These are phyloP conservation scores for Triticum dicoccoides DNA, from an alignment of 176 grass and related monocot species.

Conservation along the genomic window DNA sequence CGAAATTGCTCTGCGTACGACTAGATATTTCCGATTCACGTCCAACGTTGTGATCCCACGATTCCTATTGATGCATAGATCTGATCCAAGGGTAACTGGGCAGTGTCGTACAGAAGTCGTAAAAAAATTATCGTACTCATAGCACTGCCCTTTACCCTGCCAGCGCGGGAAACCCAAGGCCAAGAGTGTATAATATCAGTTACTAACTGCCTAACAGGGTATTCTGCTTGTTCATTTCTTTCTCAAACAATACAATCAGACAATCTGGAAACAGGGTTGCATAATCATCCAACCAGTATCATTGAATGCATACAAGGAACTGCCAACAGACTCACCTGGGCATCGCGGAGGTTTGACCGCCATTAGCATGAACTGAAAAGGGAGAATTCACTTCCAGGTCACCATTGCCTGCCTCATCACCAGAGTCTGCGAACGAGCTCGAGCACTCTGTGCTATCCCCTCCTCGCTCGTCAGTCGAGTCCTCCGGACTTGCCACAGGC, in stretches of 20 bases:
- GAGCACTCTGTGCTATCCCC: conserved; percentile 69
- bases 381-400: conserved; percentile 67
- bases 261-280: neutral
- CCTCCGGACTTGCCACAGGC: neutral
- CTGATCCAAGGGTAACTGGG: too few relatives aligned
- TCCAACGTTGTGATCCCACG: too few relatives aligned
- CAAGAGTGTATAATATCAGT: neutral
- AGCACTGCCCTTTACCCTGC: neutral
- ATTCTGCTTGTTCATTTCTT: conserved; percentile 1
- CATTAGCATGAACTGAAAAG: conserved; percentile 27
- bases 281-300: conserved; percentile 11
- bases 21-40: too few relatives aligned
- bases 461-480: conserved; percentile 18
- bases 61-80: too few relatives aligned
- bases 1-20: too few relatives aligned
- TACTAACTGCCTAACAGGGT: neutral
- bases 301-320: conserved; percentile 10
- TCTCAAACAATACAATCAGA: neutral
- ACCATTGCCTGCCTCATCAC: conserved; percentile 41
- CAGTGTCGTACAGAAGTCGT: too few relatives aligned
- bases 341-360: neutral
- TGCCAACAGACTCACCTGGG: conserved; percentile 56
- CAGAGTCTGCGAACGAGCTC: conserved; percentile 75
- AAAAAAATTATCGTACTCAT: too few relatives aligned
- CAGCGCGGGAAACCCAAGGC: neutral